A percentile compares a stretch with the other conserved stretches of the same genome.
Evolutionary conservation across 2,329 filamentous ascomycete species (phyloP).

Genomic region (Fusarium veterinarium): DNA sequence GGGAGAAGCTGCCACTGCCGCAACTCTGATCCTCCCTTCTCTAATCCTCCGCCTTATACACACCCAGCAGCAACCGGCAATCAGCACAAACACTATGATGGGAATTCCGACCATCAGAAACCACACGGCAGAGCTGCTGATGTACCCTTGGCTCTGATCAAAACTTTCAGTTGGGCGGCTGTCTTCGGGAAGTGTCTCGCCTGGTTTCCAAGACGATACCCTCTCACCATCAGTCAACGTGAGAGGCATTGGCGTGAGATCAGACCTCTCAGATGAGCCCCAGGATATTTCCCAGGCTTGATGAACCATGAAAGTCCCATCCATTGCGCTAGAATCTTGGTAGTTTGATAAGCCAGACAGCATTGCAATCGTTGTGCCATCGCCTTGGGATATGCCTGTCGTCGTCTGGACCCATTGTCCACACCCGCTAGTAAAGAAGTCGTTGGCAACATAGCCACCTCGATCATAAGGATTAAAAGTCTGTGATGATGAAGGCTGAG

Average conservation of each 20-base stretch:
- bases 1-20: too few relatives aligned
- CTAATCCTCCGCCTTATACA: background rate
- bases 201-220: background rate
- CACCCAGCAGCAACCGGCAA: background rate
- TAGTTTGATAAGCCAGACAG: background rate
- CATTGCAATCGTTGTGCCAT: background rate
- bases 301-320: background rate
- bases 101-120: background rate
- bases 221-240: background rate
- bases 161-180: background rate
- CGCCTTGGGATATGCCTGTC: background rate
- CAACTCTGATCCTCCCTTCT: background rate
- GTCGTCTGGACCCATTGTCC: background rate
- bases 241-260: background rate
- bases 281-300: conserved; percentile 1
- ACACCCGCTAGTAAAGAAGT: background rate
- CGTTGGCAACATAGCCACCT: background rate
- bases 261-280: background rate
- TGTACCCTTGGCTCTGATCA: background rate
- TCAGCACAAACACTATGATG: background rate
- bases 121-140: background rate
- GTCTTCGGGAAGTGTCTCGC: background rate
- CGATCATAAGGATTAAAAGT: background rate
- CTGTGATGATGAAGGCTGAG: too few relatives aligned
- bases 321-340: background rate